Percentiles rank a stretch among this genome's conserved stretches.
These are phyloP conservation scores for Carex scoparia DNA, from an alignment of 176 grass and related monocot genomes.

Conservation along the genomic window DNA sequence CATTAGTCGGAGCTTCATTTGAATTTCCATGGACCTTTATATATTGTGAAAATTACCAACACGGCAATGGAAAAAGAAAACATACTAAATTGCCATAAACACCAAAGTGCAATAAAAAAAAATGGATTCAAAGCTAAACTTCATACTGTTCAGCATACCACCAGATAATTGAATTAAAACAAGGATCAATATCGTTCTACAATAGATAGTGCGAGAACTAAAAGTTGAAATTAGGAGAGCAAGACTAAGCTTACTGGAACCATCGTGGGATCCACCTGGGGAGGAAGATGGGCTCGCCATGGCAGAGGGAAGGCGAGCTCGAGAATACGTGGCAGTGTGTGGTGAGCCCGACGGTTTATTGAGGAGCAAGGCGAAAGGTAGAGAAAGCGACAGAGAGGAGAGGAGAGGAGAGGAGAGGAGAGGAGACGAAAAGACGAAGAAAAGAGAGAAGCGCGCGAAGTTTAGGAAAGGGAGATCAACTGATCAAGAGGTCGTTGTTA, in stretches of 20 bases:
- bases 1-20: neutral
- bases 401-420: neutral
- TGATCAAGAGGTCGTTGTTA: slow-evolving; percentile 14
- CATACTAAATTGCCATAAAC: neutral
- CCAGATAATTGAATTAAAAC: neutral
- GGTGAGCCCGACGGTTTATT: neutral
- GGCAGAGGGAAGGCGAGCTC: neutral
- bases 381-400: slow-evolving; percentile 15
- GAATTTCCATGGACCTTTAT: neutral
- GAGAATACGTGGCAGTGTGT: neutral
- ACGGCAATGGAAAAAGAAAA: neutral
- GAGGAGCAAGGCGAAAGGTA: neutral
- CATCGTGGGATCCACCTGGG: slow-evolving; percentile 4
- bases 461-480: neutral
- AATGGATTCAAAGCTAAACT: neutral
- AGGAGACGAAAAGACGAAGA: neutral
- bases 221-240: neutral
- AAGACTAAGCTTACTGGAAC: slow-evolving; percentile 17
- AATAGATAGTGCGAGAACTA: neutral
- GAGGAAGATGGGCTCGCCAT: slow-evolving; percentile 21
- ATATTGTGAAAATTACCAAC: neutral
- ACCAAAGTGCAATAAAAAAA: no score
- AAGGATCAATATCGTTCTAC: neutral
- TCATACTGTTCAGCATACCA: neutral
- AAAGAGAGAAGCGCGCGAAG: slow-evolving; percentile 12